Evolutionary conservation across 805 yeast genomes (phyloP).

Genomic region (Yarrowia hollandica): DNA sequence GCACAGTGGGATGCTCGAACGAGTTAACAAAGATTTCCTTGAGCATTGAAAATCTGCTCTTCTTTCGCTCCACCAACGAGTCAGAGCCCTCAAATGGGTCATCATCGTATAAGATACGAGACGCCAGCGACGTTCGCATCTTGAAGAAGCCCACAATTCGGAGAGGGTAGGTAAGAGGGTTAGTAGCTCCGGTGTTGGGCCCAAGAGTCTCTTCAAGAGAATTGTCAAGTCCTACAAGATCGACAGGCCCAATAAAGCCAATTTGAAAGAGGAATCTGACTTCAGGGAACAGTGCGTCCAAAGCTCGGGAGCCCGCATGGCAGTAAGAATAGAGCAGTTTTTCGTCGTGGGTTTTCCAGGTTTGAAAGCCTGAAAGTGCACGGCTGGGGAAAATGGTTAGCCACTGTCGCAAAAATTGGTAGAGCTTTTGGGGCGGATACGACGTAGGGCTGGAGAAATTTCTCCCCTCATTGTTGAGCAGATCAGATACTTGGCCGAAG

Average conservation of each 20-base stretch:
- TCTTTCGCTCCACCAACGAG: slow-evolving; percentile 16
- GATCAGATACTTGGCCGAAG: neutral
- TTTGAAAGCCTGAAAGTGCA: slow-evolving; percentile 32
- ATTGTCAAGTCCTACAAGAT: slow-evolving; percentile 31
- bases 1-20: slow-evolving; percentile 17
- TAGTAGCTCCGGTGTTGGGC: neutral
- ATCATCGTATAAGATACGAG: neutral
- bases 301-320: slow-evolving; percentile 41
- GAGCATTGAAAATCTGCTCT: neutral
- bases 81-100: slow-evolving; percentile 17
- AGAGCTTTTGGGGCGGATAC: slow-evolving; percentile 35
- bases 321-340: slow-evolving; percentile 40
- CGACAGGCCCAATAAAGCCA: slow-evolving; percentile 44
- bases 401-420: slow-evolving; percentile 37
- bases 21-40: slow-evolving; percentile 14
- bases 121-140: slow-evolving; percentile 16
- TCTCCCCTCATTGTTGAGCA: neutral
- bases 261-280: slow-evolving; percentile 42
- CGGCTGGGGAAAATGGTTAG: slow-evolving; percentile 36
- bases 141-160: slow-evolving; percentile 19
- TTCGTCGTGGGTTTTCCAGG: slow-evolving; percentile 5
- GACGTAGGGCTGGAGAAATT: slow-evolving; percentile 23
- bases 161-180: slow-evolving; percentile 9
- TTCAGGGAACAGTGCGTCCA: slow-evolving; percentile 45
- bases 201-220: slow-evolving; percentile 13